Base-by-base conservation (phyloP, 805 yeast genomes). In the Kodamaea restingae region DNA sequence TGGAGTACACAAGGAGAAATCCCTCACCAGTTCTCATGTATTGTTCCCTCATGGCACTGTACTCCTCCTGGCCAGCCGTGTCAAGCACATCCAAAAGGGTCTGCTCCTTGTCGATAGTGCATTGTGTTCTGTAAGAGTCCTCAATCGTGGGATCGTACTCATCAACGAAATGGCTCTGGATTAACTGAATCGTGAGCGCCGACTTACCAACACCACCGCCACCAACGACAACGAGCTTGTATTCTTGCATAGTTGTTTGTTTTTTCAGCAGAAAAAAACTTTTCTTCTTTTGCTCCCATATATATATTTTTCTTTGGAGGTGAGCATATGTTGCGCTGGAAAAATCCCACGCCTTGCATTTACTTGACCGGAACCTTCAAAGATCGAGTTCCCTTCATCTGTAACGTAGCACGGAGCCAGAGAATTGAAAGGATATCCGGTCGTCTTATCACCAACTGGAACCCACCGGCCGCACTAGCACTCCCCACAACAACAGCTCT, bases 191-290 rank as follows among this genome's bases (percentile, higher is more conserved):
- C 18, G 98, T 93, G 47, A 93, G 70, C 4, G 98, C 98, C 17
- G 95, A 84, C 63, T 93, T 93, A 66, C 98, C 98, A 40, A 93
- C 98, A 65, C 96, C 97, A 58, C 98, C 98, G 28, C 97, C 97
- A 41, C 98, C 98, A 41, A 91, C 96, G 32, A 91, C 97, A 4
- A 93, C 98, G 43, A 93, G 67, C 59, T 95, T 88, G 61, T 81
- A 91, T 63, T 90, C 96, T 61, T 84, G 75, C 41, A 77, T 71
- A 65, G 15, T 31, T 18, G 22, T 32, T 32, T 30, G 7, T 30
- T 30, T 30, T 17, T 17, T 4, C 26, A 21, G 34, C 31, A 38
- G 24, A 32, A 25, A 15, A 30, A 30, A 29, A 28, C 30, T 20
- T 29, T 22, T 27, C 22, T 21, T 12, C 31, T 27, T 27, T 27